Base-by-base conservation (phyloP, 1,284 basidiomycete genomes). In the Meripilus lineatus region DNA sequence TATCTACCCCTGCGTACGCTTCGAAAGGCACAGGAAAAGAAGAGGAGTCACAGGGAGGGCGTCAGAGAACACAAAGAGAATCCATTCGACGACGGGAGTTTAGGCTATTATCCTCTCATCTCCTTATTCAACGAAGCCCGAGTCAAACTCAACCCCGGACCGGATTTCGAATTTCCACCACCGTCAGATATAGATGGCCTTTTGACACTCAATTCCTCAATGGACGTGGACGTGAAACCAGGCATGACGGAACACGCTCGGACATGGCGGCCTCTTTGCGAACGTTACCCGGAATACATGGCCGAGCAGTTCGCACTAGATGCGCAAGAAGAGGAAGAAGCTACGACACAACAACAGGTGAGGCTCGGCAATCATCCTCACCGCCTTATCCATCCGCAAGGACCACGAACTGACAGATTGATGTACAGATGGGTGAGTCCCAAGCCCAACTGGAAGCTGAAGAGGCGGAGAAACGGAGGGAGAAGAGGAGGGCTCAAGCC, bases 61-160 rank as follows among this genome's bases (percentile, higher is more conserved):
- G 71, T 79, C 22, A 77, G 81, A 42, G 83, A 86, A 54, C 86
- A 89, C 59, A 77, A 77, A 48, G 80, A 91, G 62, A 93, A 93
- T 53, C 75, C 79, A 1, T 88, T 91, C 59, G 94, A 99, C 64
- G 96, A 99, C 62, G 96, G 96, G 8, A 86, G 85, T 15, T 68
- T 97, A 5, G 96, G 96, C 0, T 99, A 99, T 65, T 99, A 93
- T 59, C 92, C 94, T 0, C 86, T 96, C 68, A 81, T 96, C 41
- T 96, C 92, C 3, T 73, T 95, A 32, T 99, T 93, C 69, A 94
- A 93, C 50, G 85, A 88, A 43, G 96, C 92, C 1, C 79, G 84
- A 49, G 88, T 93, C 5, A 75, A 68, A 36, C 74, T 96, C 49
- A 96, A 97, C 60, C 81, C 93, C 23, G 94, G 93, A 0, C 93